phyloP scores from a whole-genome alignment of 352 stramenopile species.

The Halophytophthora batemanensis region DNA sequence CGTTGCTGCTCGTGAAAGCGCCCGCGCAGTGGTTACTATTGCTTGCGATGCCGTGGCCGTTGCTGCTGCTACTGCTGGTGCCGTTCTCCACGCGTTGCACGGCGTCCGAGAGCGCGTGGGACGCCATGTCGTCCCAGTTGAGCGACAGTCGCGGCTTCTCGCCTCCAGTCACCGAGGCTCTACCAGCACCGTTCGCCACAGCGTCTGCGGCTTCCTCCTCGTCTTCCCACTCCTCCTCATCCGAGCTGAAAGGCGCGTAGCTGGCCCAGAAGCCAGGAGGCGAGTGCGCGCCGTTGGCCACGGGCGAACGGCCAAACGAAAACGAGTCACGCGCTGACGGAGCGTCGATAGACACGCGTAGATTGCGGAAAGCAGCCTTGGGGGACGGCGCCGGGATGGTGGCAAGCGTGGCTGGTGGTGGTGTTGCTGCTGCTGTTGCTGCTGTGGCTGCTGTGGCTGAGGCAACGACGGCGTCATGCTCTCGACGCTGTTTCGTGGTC shows the following conservation, averaged over 20 bases:
- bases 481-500: slow-evolving; percentile 27
- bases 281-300: slow-evolving; percentile 48
- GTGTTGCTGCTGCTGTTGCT: no score
- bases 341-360: slow-evolving; percentile 57
- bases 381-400: slow-evolving; percentile 19
- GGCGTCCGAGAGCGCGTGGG: slow-evolving; percentile 45
- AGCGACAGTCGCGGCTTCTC: slow-evolving; percentile 19
- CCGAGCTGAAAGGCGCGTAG: slow-evolving; percentile 62
- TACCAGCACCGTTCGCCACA: slow-evolving; percentile 6
- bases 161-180: slow-evolving; percentile 3
- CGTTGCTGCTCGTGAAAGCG: slow-evolving; percentile 10
- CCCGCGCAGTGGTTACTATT: not conserved
- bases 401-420: slow-evolving; percentile 17
- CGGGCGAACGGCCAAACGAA: slow-evolving; percentile 24
- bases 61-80: slow-evolving; percentile 13
- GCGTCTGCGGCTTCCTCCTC: slow-evolving; percentile 3
- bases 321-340: slow-evolving; percentile 21
- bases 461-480: slow-evolving; percentile 10
- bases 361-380: slow-evolving; percentile 27
- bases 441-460: no score
- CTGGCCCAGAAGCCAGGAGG: slow-evolving; percentile 79
- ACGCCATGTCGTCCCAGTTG: slow-evolving; percentile 60
- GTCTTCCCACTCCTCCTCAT: slow-evolving; percentile 54
- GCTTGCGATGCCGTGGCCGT: not conserved
- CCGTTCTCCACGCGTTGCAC: slow-evolving; percentile 30